Evolutionary conservation across 176 grass and related monocot genomes (phyloP).

Genomic region (Lolium perenne): DNA sequence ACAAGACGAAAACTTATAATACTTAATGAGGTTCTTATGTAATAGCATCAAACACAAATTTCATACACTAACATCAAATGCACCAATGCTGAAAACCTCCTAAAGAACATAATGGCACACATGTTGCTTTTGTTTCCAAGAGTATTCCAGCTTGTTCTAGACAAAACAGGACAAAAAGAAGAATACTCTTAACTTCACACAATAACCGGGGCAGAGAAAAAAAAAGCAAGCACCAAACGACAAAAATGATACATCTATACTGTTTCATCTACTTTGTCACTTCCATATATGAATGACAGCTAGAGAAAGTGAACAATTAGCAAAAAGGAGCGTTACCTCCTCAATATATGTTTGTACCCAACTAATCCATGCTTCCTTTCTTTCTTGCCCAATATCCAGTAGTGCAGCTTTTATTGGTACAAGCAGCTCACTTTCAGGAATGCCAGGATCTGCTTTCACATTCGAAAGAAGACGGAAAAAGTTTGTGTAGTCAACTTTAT

Average conservation of each 20-base stretch:
- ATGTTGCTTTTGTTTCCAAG: too few relatives aligned
- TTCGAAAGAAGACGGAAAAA: slow-evolving; percentile 95
- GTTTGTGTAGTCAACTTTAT: slow-evolving; percentile 98
- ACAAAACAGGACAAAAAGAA: neutral
- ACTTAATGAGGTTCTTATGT: neutral
- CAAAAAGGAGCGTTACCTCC: slow-evolving; percentile 62
- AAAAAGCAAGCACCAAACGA: neutral
- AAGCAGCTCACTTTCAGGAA: slow-evolving; percentile 75
- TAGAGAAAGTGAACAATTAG: neutral
- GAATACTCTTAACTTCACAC: neutral
- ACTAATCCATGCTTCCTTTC: slow-evolving; percentile 93
- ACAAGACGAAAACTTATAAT: neutral
- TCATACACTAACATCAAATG: neutral
- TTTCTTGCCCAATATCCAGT: slow-evolving; percentile 95
- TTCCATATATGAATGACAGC: neutral
- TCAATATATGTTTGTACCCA: slow-evolving; percentile 94
- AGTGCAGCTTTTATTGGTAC: slow-evolving; percentile 89
- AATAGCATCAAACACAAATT: neutral
- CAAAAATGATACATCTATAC: neutral
- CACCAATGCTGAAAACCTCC: neutral
- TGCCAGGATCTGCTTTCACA: slow-evolving; percentile 67
- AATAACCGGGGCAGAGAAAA: neutral
- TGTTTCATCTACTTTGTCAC: neutral
- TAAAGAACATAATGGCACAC: neutral
- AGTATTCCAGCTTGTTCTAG: neutral